Base-by-base conservation (phyloP, 192 early-diverging fungal species). In the Gigaspora rosea region DNA sequence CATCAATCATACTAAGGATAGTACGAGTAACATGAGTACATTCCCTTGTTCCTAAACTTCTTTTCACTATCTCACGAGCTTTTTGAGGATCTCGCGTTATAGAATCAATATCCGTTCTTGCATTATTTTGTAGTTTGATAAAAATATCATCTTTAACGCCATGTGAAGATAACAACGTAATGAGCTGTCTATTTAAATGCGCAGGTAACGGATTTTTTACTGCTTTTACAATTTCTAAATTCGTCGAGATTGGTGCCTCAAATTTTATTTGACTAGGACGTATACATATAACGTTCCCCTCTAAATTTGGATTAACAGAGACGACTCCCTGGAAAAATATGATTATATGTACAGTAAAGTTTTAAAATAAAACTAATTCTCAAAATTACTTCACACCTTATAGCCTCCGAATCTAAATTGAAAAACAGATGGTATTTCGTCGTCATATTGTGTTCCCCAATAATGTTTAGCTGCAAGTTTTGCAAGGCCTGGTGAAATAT, bases 321-420 rank as follows among this genome's bases (percentile, higher is more conserved):
- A 88, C 78, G 22, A 91, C 87, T 3, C 90, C 88, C 83, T 75
- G 22, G 22, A 62, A 27, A 49, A 49, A 27, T 27, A 8, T 49
- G 5, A 16, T 46, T n/a, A 47, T 2, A n/a, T n/a, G 22, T 49
- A n/a, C n/a, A n/a, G n/a, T n/a, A 41, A 49, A 4, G 9, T 50
- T 8, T 50, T 49, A 48, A 47, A 46, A 3, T 46, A 46, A 41
- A 35, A 47, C 16, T 32, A 32, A 1, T 22, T 52, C 10, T 3
- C 2, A 22, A 22, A 11, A 12, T 22, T 48, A 61, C 15, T 32
- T 1, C 13, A 15, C 47, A 75, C 73, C 73, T 94, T 89, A 18
- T 90, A 84, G 22, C 90, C 90, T 2, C 88, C 88, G 0, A 92
- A 78, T 52, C 93, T 86, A 48, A 93, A 89, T 78, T 95, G 93